Percentiles rank a stretch among this genome's conserved stretches.
These are phyloP conservation scores for Blastobotrys apis DNA, from an alignment of 1,139 yeast species.

Conservation along the genomic window DNA sequence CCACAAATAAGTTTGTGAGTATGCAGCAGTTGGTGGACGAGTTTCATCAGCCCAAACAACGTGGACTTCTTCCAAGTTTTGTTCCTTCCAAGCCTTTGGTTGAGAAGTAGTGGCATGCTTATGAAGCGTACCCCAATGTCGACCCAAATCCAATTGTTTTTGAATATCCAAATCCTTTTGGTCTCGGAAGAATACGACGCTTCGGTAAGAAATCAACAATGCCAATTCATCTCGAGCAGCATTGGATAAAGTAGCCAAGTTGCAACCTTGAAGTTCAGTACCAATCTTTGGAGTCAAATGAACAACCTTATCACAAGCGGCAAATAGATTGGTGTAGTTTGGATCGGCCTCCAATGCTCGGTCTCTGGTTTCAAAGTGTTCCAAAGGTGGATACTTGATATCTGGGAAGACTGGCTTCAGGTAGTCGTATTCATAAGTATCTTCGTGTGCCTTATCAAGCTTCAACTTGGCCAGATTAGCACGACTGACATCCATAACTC, in stretches of 20 bases:
- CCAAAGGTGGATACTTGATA: slow-evolving; percentile 28
- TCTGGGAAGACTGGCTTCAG: slow-evolving; percentile 35
- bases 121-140: slow-evolving; percentile 64
- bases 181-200: slow-evolving; percentile 62
- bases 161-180: slow-evolving; percentile 47
- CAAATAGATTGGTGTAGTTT: slow-evolving; percentile 48
- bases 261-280: slow-evolving; percentile 56
- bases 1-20: slow-evolving; percentile 40
- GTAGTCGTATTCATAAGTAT: slow-evolving; percentile 27
- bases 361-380: slow-evolving; percentile 24
- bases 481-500: slow-evolving; percentile 10
- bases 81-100: slow-evolving; percentile 43
- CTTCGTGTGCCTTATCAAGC: slow-evolving; percentile 11
- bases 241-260: slow-evolving; percentile 49
- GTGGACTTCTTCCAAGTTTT: slow-evolving; percentile 53
- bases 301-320: slow-evolving; percentile 38
- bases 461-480: slow-evolving; percentile 15
- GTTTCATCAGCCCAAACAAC: slow-evolving; percentile 43
- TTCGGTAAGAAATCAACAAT: slow-evolving; percentile 58
- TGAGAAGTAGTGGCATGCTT: slow-evolving; percentile 72
- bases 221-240: slow-evolving; percentile 63
- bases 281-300: slow-evolving; percentile 63
- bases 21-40: slow-evolving; percentile 29
- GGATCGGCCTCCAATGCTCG: slow-evolving; percentile 47
- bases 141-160: slow-evolving; percentile 58